These are phyloP conservation scores for Amorphotheca resinae DNA, from an alignment of 495 filamentous ascomycete genomes.

Conservation along the genomic window DNA sequence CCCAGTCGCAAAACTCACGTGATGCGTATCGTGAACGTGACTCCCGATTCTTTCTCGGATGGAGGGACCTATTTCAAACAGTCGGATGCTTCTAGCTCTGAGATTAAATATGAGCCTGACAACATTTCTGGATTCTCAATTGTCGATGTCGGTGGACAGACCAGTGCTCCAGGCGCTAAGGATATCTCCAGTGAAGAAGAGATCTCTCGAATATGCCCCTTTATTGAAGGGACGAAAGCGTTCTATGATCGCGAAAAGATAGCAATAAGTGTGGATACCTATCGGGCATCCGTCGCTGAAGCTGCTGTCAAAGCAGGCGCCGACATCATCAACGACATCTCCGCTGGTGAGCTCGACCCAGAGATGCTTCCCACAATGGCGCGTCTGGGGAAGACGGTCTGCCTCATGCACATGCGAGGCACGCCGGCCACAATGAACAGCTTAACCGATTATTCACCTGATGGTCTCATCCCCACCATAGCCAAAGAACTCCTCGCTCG, in stretches of 20 bases:
- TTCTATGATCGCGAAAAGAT: slow-evolving; percentile 46
- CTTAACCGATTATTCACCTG: slow-evolving; percentile 50
- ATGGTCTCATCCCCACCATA: slow-evolving; percentile 60
- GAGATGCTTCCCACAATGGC: slow-evolving; percentile 78
- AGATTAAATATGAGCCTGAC: too few relatives aligned
- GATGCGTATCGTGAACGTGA: slow-evolving; percentile 93
- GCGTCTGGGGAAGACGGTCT: slow-evolving; percentile 63
- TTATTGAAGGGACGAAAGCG: slow-evolving; percentile 54
- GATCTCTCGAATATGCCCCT: slow-evolving; percentile 61
- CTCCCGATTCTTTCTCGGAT: slow-evolving; percentile 95
- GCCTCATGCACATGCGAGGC: slow-evolving; percentile 94
- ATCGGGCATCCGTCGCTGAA: slow-evolving; percentile 73
- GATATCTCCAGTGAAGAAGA: slow-evolving; percentile 62
- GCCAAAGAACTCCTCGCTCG: slow-evolving; percentile 55
- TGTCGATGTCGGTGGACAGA: slow-evolving; percentile 88
- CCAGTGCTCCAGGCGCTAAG: slow-evolving; percentile 62
- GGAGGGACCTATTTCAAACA: slow-evolving; percentile 48
- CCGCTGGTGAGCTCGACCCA: slow-evolving; percentile 64
- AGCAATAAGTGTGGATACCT: slow-evolving; percentile 83
- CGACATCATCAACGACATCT: slow-evolving; percentile 92
- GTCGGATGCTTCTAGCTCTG: slow-evolving; percentile 8
- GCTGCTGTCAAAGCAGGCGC: slow-evolving; percentile 73
- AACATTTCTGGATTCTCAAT: slow-evolving; percentile 60
- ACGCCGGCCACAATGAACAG: slow-evolving; percentile 70
- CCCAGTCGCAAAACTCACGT: slow-evolving; percentile 57